Evolutionary conservation across 2,329 filamentous ascomycete genomes (phyloP).

Genomic region (Raffaelea albimanens): DNA sequence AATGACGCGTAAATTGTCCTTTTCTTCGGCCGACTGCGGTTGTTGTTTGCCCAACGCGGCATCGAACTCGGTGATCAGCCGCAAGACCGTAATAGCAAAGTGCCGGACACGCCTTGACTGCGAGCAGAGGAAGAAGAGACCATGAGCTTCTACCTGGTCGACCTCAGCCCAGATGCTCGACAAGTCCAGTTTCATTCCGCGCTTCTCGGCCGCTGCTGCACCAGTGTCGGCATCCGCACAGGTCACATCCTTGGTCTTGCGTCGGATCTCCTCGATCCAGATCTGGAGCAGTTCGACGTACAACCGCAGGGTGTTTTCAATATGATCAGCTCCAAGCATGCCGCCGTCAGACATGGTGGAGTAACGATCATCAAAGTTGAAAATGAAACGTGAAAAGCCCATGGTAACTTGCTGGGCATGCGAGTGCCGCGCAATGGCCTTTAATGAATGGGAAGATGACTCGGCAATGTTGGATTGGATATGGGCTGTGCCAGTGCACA

Average conservation of each 20-base stretch:
- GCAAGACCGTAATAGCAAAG: constrained; percentile 85
- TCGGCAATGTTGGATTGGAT: constrained; percentile 85
- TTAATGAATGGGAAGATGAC: constrained; percentile 86
- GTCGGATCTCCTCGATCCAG: constrained; percentile 94
- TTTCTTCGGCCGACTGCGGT: constrained; percentile 37
- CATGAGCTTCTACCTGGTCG: constrained; percentile 93
- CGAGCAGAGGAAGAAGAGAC: constrained; percentile 93
- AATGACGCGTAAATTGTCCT: constrained; percentile 63
- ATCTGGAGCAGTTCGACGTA: constrained; percentile 93
- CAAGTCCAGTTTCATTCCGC: constrained; percentile 71
- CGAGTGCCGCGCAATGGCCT: constrained; percentile 87
- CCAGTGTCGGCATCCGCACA: not conserved
- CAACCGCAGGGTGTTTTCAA: constrained; percentile 83
- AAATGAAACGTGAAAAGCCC: constrained; percentile 94
- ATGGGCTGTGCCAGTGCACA: constrained; percentile 95
- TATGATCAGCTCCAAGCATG: constrained; percentile 87
- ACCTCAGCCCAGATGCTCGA: constrained; percentile 88
- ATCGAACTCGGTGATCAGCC: constrained; percentile 90
- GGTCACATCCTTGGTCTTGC: constrained; percentile 62
- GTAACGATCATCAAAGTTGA: constrained; percentile 96
- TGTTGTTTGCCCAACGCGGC: constrained; percentile 66
- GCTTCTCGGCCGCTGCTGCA: constrained; percentile 46
- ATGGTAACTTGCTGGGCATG: constrained; percentile 94
- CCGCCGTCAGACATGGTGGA: constrained; percentile 97
- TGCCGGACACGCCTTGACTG: constrained; percentile 83